Evolutionary conservation across 306 rosid species (phyloP), one percentile per base, ranked within the genome.

Genomic region (Clitoria ternatea): DNA sequence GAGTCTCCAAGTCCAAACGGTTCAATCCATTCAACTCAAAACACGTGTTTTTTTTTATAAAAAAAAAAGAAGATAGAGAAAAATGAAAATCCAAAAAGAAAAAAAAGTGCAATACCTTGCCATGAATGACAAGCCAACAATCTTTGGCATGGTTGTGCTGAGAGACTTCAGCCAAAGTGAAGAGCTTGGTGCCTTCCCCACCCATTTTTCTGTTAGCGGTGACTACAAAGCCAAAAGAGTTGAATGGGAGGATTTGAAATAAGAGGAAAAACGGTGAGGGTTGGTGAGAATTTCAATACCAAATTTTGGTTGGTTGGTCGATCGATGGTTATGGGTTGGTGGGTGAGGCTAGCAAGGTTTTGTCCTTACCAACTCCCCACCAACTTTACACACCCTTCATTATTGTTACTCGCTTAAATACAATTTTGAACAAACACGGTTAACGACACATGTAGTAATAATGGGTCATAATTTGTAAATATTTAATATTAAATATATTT

Each of bases 111-210:
- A 60, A 22, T 70, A 91, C 99, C 97, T 87, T 94, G 80, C 87
- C 88, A 15, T 75, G 82, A 44, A 94, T 85, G 63, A 94, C 77
- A 60, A 94, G 81, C 97, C 97, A 94, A 79, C 99, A 94, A 59
- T 89, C 95, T 19, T 83, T 80, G 74, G 79, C 44, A 70, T 20
- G 52, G 69, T 80, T 86, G 79, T 89, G 96, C 11, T 54, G 30
- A 36, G 95, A 67, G 63, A 86, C 91, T 52, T 89, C 91, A n/a
- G 89, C 82, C 68, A 90, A 79, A 79, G 86, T 77, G 80, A 39
- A 91, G 3, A 86, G 64, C 80, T 85, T 83, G 72, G 76, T 80
- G 59, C 73, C 37, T 8, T 62, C 86, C n/a, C 76, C 88, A 27
- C 83, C 87, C 98, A 93, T 92, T 65, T 40, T 6, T 45, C 54